Evolutionary conservation across 169 alveolate genomes (phyloP).

Genomic region (Eimeria nieschulzi): DNA sequence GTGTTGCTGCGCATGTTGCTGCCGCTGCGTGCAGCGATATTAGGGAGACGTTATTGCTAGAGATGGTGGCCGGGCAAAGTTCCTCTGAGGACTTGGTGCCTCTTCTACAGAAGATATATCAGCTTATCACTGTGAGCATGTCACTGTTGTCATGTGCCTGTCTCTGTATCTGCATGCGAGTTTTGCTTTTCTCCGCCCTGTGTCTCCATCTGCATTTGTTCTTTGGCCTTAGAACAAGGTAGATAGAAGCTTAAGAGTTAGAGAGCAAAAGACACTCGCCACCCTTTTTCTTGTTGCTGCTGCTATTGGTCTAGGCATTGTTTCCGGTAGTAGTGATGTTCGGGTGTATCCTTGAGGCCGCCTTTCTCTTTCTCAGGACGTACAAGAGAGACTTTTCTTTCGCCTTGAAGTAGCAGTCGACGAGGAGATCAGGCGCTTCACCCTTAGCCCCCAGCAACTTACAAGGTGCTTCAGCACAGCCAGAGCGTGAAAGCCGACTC

Average conservation of each 20-base stretch:
- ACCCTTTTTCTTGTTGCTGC: background rate
- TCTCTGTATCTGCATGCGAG: no score
- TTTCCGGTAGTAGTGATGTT: background rate
- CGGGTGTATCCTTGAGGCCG: background rate
- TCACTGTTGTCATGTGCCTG: background rate
- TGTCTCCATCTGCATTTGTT: no score
- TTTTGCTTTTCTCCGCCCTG: no score
- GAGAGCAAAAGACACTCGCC: no score
- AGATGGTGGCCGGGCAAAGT: constrained; percentile 5
- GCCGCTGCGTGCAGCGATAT: constrained; percentile 21
- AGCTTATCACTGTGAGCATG: background rate
- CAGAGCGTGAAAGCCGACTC: no score
- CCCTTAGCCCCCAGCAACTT: background rate
- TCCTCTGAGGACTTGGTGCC: background rate
- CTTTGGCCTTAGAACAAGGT: no score
- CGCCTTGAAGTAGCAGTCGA: constrained; percentile 1
- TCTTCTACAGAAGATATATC: background rate
- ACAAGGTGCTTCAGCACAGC: background rate
- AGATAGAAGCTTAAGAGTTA: no score
- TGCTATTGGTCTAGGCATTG: background rate
- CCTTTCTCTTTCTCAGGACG: background rate
- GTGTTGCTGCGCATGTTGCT: background rate
- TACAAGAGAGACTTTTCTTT: constrained; percentile 3
- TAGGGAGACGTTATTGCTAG: background rate
- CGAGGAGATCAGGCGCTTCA: background rate